These are phyloP conservation scores for Pelargonium cotyledonis DNA, from an alignment of 441 rosid genomes.

Conservation along the genomic window DNA sequence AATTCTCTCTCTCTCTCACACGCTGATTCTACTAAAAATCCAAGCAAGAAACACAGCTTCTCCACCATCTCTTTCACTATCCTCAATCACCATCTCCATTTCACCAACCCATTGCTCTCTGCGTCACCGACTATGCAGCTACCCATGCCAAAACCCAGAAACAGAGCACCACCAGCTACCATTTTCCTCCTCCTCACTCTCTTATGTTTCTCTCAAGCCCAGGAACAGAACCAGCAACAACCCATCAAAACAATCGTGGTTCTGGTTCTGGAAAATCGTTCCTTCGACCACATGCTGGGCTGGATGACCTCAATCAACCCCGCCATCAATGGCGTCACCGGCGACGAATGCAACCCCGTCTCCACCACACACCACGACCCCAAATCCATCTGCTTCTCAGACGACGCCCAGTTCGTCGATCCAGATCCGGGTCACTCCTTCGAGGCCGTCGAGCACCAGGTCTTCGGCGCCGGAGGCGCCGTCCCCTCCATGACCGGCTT, in stretches of 20 bases:
- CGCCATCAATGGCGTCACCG: slow-evolving; percentile 69
- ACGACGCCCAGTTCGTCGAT: slow-evolving; percentile 85
- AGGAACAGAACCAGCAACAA: slow-evolving; percentile 19
- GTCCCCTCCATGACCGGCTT: slow-evolving; percentile 86
- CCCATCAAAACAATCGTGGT: slow-evolving; percentile 79
- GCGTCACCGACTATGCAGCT: too few relatives aligned
- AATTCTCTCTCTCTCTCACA: background rate
- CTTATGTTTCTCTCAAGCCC: slow-evolving; percentile 39
- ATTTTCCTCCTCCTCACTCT: slow-evolving; percentile 28
- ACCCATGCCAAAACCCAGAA: background rate
- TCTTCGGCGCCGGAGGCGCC: slow-evolving; percentile 58
- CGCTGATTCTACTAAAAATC: background rate
- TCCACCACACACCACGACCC: slow-evolving; percentile 34
- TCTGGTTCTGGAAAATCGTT: slow-evolving; percentile 84
- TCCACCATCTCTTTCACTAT: background rate
- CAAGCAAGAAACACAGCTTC: background rate
- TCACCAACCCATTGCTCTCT: too few relatives aligned
- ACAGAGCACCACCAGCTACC: slow-evolving; percentile 15
- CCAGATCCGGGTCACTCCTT: slow-evolving; percentile 98
- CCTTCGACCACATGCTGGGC: slow-evolving; percentile 90
- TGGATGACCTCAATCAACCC: slow-evolving; percentile 87
- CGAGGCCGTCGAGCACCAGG: slow-evolving; percentile 73
- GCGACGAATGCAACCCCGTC: slow-evolving; percentile 77
- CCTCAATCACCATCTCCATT: background rate
- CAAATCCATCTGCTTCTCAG: slow-evolving; percentile 61